Evolutionary conservation across 106 monocot species (phyloP).

Genomic region (Dioscorea alata): DNA sequence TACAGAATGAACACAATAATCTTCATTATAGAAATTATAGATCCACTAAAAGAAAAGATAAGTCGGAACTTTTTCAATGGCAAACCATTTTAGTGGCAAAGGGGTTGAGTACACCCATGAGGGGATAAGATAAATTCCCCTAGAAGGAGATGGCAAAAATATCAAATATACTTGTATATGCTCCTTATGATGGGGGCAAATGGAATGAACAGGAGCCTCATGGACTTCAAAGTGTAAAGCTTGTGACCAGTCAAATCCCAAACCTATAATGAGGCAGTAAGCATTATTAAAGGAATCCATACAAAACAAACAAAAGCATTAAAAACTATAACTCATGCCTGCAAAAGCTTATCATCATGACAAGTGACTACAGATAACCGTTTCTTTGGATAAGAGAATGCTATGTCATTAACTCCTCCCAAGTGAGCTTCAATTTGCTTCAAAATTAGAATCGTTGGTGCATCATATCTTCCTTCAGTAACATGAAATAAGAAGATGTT

Average conservation of each 20-base stretch:
- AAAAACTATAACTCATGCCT: slow-evolving; percentile 16
- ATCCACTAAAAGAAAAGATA: too few relatives aligned
- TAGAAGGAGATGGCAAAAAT: too few relatives aligned
- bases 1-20: too few relatives aligned
- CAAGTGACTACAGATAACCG: slow-evolving; percentile 56
- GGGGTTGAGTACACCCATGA: too few relatives aligned
- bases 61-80: too few relatives aligned
- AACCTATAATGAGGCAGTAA: slow-evolving; percentile 18
- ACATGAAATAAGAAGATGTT: background rate
- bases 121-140: too few relatives aligned
- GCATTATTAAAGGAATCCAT: background rate
- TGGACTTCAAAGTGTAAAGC: slow-evolving; percentile 47
- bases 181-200: slow-evolving; percentile 59
- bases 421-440: slow-evolving; percentile 65
- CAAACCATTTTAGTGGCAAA: too few relatives aligned
- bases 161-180: slow-evolving; percentile 38
- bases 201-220: slow-evolving; percentile 57
- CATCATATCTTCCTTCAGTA: background rate
- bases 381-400: slow-evolving; percentile 53
- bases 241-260: slow-evolving; percentile 51
- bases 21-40: too few relatives aligned
- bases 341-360: slow-evolving; percentile 76
- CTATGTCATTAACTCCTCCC: slow-evolving; percentile 82
- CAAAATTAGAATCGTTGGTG: background rate
- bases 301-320: background rate